Evolutionary conservation across 2,329 filamentous ascomycete species (phyloP), one percentile per base, ranked within the genome.

Genomic region (Aspergillus pseudoterreus): DNA sequence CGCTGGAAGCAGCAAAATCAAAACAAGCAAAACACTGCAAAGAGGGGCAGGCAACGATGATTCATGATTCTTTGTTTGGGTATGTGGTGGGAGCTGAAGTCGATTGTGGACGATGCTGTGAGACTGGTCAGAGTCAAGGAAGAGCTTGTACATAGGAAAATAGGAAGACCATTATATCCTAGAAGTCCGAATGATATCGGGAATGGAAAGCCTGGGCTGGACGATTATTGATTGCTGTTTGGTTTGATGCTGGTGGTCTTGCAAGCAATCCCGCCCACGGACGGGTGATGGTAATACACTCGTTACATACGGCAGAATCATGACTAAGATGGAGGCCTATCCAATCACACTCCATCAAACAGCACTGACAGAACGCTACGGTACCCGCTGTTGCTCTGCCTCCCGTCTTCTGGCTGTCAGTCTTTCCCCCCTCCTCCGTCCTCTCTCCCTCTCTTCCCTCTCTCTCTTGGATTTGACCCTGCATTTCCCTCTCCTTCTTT

Each of bases 1-100:
- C 52, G 48, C 62, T 64, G 50, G 50, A 65, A 65, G 56, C 46
- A 64, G 67, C 46, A 69, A 70, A 70, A 70, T 47, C 65, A 70
- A 68, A 70, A 70, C 64, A 70, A 70, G 55, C 58, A 60, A 36
- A 47, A 47, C 17, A 47, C 10, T 14, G 38, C 36, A 39, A 47
- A 36, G 35, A 47, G 43, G 43, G 33, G 43, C 42, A 45, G 21
- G 19, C 42, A 46, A 44, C 24, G 42, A 44, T 27, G 21, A 27
- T 44, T 27, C 21, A 44, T 44, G 42, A 24, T 14, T 44, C 19
- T 19, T 42, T 17, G 11, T 19, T 22, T 42, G 15, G 38, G 11
- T 8, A 12, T 14, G 39, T 6, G 39, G 19, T 19, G 17, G 39
- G 19, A 38, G 14, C 5, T 42, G n/a, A 17, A 17, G 39, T 19